A percentile compares a stretch with the other conserved stretches of the same genome.
Conservation (phyloP, 441 rosid species). For the Raphanus hybrid region DNA sequence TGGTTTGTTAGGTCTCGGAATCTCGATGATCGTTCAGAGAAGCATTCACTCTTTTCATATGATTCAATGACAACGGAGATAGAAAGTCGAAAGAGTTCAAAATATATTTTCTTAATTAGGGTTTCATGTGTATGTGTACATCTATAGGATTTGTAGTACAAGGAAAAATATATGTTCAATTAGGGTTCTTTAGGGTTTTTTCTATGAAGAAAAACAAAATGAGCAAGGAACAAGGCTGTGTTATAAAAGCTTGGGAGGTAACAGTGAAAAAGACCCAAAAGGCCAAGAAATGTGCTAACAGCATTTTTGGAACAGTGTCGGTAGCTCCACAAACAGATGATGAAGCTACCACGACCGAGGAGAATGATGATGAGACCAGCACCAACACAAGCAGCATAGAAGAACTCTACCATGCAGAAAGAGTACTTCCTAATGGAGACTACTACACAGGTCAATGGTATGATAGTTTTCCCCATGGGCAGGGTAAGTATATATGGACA, state of each 20-base stretch:
- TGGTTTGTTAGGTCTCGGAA: constrained; percentile 27
- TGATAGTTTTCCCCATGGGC: constrained; percentile 64
- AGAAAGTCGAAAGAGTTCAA: constrained; percentile 11
- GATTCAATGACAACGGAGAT: constrained; percentile 27
- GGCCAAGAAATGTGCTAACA: constrained; percentile 58
- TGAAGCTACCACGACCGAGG: constrained; percentile 39
- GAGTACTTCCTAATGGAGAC: constrained; percentile 63
- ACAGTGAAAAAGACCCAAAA: constrained; percentile 60
- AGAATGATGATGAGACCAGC: constrained; percentile 29
- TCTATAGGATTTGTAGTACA: constrained; percentile 31
- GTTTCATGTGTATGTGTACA: constrained; percentile 38
- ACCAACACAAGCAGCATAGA: constrained; percentile 25
- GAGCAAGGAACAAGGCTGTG: constrained; percentile 54
- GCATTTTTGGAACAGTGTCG: constrained; percentile 59
- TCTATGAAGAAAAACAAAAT: constrained; percentile 36
- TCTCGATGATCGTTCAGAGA: constrained; percentile 19
- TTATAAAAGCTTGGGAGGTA: constrained; percentile 62
- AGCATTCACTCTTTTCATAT: constrained; percentile 25
- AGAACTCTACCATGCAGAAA: constrained; percentile 53
- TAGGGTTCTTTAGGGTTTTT: constrained; percentile 17
- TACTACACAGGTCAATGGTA: constrained; percentile 70
- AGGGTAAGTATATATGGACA: constrained; percentile 71
- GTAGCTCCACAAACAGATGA: constrained; percentile 55
- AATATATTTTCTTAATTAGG: constrained; percentile 11
- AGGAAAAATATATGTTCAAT: neutral